Evolutionary conservation across 129 eudicot species (phyloP), one percentile per base, ranked within the genome.

Genomic region (Flaveria brownii): DNA sequence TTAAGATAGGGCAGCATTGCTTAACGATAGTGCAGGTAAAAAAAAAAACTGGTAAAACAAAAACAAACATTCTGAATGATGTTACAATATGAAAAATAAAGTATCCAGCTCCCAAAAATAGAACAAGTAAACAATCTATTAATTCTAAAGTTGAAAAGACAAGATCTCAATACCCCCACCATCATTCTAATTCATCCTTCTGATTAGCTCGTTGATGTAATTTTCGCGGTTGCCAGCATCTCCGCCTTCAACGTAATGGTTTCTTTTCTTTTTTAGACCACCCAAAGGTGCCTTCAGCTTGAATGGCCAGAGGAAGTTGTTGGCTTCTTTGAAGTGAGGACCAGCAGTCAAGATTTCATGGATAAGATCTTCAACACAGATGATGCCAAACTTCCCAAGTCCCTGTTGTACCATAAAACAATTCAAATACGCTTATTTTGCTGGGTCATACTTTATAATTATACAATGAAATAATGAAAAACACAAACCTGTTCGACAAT

Each of bases 221-320:
- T 88, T 77, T 61, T 91, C 97, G 42, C 97, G 89, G 82, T 91
- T 91, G 5, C 97, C 97, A 62, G 97, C 97, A 83, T 91, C 97
- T 20, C 95, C 97, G 12, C 97, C 97, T 78, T 91, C 97, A 52
- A 91, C 92, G 46, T 88, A 91, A 79, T 91, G 97, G 80, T 91
- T 91, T 71, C 97, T 82, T 79, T 91, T 91, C 88, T 89, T 91
- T 55, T 86, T 88, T 14, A 91, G 15, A 4, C 97, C 97, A 73
- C 95, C 97, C 84, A 88, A 79, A 9, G 97, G 96, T 2, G 96
- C 96, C 57, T 78, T 84, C 45, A 90, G 86, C 81, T 90, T 86
- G 85, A 90, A 90, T 23, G 96, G 96, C 96, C 96, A 90, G 10
- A 90, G 73, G 71, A 90, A 90, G 86, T 90, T 90, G 86, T 88